Base-by-base conservation (phyloP, 495 filamentous ascomycete genomes). In the Pseudoneurospora amorphoporcata region DNA sequence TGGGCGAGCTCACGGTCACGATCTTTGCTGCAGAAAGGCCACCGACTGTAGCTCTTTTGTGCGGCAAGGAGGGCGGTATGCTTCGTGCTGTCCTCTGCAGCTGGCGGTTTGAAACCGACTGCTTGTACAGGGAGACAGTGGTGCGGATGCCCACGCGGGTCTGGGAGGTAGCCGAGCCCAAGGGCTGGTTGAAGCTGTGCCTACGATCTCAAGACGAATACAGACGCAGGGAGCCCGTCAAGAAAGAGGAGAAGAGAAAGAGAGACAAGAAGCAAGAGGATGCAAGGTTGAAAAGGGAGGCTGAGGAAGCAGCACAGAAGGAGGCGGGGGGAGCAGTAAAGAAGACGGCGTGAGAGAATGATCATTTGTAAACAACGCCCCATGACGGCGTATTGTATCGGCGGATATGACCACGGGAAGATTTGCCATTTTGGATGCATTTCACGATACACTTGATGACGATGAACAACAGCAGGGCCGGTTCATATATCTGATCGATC, bases 31-130 rank as follows among this genome's bases (percentile, higher is more conserved):
- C 83, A 2, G 68, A 70, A 16, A 72, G 77, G n/a, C 80, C 82
- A 3, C 83, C 82, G 3, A 72, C 70, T 0, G 73, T 73, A 16
- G 72, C 79, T 14, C 61, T 84, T 14, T 35, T 83, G 1, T 81
- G 81, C 38, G 82, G 81, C 6, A 72, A 68, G 3, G 83, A 85
- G 73, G 83, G 83, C 2, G 83, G 82, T 19, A 83, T 82, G 81
- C 77, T 80, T 65, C 72, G 83, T 10, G 78, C 81, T 29, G 39
- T 84, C 39, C 71, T 77, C 4, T 84, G 82, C 68, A 80, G 78
- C n/a, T 82, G 78, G 53, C 79, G 82, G 43, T 77, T 73, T 72
- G 72, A 72, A 7, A 79, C 71, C 6, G 69, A 74, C 37, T 80
- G 75, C 4, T 68, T 83, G 17, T 78, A 78, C 53, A 72, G 78